These are phyloP conservation scores for Diplogelasinospora grovesii DNA, from an alignment of 495 filamentous ascomycete species.

Conservation along the genomic window DNA sequence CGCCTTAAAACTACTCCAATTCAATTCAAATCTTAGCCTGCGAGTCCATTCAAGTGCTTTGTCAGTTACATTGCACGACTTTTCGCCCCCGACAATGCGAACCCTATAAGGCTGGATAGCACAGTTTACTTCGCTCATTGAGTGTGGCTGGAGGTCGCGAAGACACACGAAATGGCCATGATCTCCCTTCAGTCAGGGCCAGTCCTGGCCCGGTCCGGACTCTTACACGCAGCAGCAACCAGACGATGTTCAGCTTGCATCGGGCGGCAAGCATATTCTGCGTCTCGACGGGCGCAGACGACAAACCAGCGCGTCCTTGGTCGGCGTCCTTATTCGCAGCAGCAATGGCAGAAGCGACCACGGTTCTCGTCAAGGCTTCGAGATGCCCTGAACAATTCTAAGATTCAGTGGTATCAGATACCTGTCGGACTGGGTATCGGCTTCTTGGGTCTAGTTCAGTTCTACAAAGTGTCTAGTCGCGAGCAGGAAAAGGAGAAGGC, in stretches of 20 bases:
- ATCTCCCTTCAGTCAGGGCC: conserved; percentile 17
- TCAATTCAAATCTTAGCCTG: too few relatives aligned
- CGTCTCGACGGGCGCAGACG: conserved; percentile 10
- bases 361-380: conserved; percentile 37
- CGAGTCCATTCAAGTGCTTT: too few relatives aligned
- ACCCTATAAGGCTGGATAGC: too few relatives aligned
- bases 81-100: too few relatives aligned
- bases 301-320: conserved; percentile 7
- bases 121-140: too few relatives aligned
- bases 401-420: conserved; percentile 92
- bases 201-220: conserved; percentile 14
- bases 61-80: too few relatives aligned
- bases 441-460: conserved; percentile 75
- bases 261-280: conserved; percentile 8
- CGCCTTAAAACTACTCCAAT: too few relatives aligned
- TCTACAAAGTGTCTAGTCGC: conserved; percentile 66
- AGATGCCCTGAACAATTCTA: conserved; percentile 63
- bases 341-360: conserved; percentile 31
- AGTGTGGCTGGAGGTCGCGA: too few relatives aligned
- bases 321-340: conserved; percentile 25
- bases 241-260: conserved; percentile 10
- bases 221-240: conserved; percentile 17
- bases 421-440: conserved; percentile 83
- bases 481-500: conserved; percentile 49
- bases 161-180: too few relatives aligned